Conservation (phyloP, 768 basidiomycete genomes). For the Candolleomyces eurysporus region DNA sequence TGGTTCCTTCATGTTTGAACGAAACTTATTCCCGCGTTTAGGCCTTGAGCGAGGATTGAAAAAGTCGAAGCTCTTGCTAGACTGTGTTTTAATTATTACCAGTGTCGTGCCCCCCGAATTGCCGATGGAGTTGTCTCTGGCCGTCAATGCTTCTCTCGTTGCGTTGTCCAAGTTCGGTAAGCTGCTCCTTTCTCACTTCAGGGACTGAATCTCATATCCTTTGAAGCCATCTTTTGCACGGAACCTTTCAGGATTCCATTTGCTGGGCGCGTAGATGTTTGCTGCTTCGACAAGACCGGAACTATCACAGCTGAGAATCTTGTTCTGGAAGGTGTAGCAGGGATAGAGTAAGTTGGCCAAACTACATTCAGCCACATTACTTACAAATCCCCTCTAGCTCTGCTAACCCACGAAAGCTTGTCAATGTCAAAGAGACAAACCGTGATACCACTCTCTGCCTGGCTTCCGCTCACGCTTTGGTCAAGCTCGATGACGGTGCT, state of each 20-base stretch:
- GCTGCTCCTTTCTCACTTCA: slow-evolving; percentile 21
- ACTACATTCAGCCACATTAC: neutral
- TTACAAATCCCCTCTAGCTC: slow-evolving; percentile 39
- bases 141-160: slow-evolving; percentile 93
- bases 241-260: slow-evolving; percentile 98
- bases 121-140: slow-evolving; percentile 96
- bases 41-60: slow-evolving; percentile 91
- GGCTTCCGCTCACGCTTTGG: slow-evolving; percentile 93
- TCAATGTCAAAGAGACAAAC: slow-evolving; percentile 74
- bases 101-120: slow-evolving; percentile 97
- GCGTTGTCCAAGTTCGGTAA: slow-evolving; percentile 89
- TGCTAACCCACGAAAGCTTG: slow-evolving; percentile 59
- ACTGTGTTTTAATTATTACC: slow-evolving; percentile 95
- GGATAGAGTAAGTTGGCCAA: slow-evolving; percentile 70
- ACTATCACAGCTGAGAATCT: slow-evolving; percentile 97
- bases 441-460: slow-evolving; percentile 83
- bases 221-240: slow-evolving; percentile 93
- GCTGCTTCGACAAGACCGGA: slow-evolving; percentile 99
- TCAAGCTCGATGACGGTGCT: slow-evolving; percentile 89
- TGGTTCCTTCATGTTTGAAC: neutral
- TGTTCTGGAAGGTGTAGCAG: slow-evolving; percentile 91
- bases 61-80: slow-evolving; percentile 91
- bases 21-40: slow-evolving; percentile 31
- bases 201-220: neutral
- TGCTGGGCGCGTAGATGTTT: slow-evolving; percentile 95